Evolutionary conservation across 2,329 filamentous ascomycete genomes (phyloP), one percentile per base, ranked within the genome.

Genomic region (Aureobasidium mangrovei): DNA sequence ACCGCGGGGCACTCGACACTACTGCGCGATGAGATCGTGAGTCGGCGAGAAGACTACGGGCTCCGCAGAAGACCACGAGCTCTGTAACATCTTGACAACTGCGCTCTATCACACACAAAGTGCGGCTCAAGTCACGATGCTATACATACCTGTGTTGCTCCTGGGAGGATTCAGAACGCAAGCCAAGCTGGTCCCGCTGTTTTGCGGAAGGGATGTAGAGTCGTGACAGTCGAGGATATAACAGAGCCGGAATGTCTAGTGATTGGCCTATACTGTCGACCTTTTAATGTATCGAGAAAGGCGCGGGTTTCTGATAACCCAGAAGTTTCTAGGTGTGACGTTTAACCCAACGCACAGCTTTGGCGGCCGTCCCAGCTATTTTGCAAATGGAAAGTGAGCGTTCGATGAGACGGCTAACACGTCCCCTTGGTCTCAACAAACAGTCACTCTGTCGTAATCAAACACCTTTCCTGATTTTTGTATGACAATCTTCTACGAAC

Each of bases 371-470:
- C 18, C 18, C 18, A 18, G 18, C 18, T 18, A 18, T 18, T 18
- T 18, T 18, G 18, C 18, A 18, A 18, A 18, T 18, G 18, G 18
- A 18, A 18, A 18, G 18, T 18, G 18, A 18, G 18, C 18, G 18
- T 18, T 18, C 18, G 18, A 18, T 18, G 18, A 18, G 18, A 18
- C 18, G 18, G 18, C 18, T 1, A 18, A 18, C 18, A 18, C 18
- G 18, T 18, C 18, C 18, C 18, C 18, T 18, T 18, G 18, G 18
- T 18, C 47, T 51, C 47, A 51, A 51, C 47, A 51, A 51, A 51
- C 47, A 48, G 46, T 48, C 46, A 49, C 40, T 6, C 28, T 49
- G 46, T 49, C 46, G 46, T 49, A 49, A 49, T 49, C 7, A 38
- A 29, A 40, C 35, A 49, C 35, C 18, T 12, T n/a, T 49, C 35